Base-by-base conservation (phyloP, 176 grass and related monocot genomes). In the Otatea glauca region DNA sequence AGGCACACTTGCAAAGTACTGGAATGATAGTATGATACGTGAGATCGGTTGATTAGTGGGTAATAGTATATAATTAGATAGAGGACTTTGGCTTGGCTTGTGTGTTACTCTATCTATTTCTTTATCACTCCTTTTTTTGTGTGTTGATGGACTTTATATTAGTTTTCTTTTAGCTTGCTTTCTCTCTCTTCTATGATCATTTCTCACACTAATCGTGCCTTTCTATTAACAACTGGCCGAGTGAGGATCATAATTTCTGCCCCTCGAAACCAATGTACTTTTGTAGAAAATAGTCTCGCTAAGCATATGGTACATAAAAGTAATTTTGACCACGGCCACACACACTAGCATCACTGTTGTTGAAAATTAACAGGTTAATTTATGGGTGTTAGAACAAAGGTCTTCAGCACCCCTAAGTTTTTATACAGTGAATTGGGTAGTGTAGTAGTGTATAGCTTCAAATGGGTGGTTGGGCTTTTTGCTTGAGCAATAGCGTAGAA, bases 21-120 rank as follows among this genome's bases (percentile, higher is more conserved):
- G 62, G 27, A 37, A 72, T 71, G 47, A 51, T 27, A n/a, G n/a
- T n/a, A n/a, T n/a, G n/a, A n/a, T n/a, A n/a, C n/a, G 23, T n/a
- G 41, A 27, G 41, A 9, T 9, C 9, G 15, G 6, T 20, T 55
- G 59, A 80, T 76, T 54, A 64, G 6, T 50, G 29, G 47, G 34
- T 34, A 34, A 34, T 34, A 34, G 34, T 34, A 3, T 32, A 56
- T n/a, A 21, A 4, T 17, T 7, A 10, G 17, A 35, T 5, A 23
- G 24, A 63, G 77, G 70, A 86, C 77, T 77, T 68, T 49, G 29
- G 65, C 75, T 50, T 86, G 35, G 65, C 78, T 64, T 86, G 65
- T 42, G 72, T 77, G 83, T 75, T 86, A 86, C 77, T 85, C 88
- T 62, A 85, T 27, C 64, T 42, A 51, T 63, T 81, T 81, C 37